Evolutionary conservation across 305 asterid genomes (phyloP).

Genomic region (Stenogyne calaminthoides): DNA sequence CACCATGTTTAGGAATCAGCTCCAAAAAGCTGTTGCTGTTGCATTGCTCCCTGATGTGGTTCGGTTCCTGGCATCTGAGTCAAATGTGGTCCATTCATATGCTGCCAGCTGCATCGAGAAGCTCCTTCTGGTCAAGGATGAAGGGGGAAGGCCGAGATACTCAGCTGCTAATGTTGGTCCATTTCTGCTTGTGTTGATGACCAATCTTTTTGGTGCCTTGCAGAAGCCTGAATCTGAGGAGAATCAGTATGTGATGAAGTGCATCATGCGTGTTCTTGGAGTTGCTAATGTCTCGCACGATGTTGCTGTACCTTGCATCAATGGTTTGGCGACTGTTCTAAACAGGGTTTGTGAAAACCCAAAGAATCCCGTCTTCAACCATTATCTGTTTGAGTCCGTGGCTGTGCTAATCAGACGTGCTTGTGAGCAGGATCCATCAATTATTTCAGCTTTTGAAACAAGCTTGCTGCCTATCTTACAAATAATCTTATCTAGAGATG

Average conservation of each 20-base stretch:
- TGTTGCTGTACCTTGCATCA: conserved; percentile 81
- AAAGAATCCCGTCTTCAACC: conserved; percentile 80
- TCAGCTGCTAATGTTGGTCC: conserved; percentile 75
- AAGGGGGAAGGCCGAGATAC: conserved; percentile 70
- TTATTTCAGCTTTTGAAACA: conserved; percentile 75
- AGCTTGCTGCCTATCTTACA: conserved; percentile 75
- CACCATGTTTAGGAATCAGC: conserved; percentile 83
- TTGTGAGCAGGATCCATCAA: conserved; percentile 73
- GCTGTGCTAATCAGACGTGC: conserved; percentile 85
- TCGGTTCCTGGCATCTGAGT: conserved; percentile 70
- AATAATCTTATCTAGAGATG: conserved; percentile 66
- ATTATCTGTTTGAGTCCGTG: conserved; percentile 83
- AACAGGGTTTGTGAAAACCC: conserved; percentile 86
- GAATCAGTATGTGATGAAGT: conserved; percentile 95
- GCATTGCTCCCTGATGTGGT: conserved; percentile 84
- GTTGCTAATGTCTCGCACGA: conserved; percentile 73
- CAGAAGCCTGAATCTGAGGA: conserved; percentile 95
- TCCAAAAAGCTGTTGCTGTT: conserved; percentile 68
- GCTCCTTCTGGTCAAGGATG: conserved; percentile 86
- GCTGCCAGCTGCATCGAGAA: conserved; percentile 97
- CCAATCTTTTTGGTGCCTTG: conserved; percentile 81
- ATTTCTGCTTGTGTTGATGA: conserved; percentile 65
- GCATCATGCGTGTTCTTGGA: conserved; percentile 95
- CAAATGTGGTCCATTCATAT: conserved; percentile 95
- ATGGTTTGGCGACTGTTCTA: conserved; percentile 64